These are phyloP conservation scores for Dionaea muscipula DNA, from an alignment of 179 eudicot species.

Conservation along the genomic window DNA sequence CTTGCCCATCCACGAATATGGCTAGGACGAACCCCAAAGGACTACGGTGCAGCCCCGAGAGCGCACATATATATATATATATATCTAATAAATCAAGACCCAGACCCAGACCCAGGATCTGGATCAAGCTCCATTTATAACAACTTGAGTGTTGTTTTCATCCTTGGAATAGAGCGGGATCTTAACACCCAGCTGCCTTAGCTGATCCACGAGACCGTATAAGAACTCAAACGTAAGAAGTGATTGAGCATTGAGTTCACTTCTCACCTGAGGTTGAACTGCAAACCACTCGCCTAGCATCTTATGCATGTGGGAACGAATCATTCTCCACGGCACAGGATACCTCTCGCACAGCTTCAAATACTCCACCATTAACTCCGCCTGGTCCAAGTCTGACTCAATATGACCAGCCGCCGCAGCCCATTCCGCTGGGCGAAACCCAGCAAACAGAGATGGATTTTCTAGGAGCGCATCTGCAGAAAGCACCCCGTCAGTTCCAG, in stretches of 20 bases:
- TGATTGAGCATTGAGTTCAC: conserved; percentile 59
- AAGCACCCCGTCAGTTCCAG: conserved; percentile 80
- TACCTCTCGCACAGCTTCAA: conserved; percentile 67
- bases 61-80: no score
- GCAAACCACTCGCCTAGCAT: conserved; percentile 95
- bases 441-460: conserved; percentile 90
- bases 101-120: no score
- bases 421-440: conserved; percentile 73
- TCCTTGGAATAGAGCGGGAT: conserved; percentile 51
- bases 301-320: conserved; percentile 84
- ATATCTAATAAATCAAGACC: no score
- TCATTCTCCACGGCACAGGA: conserved; percentile 97
- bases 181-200: conserved; percentile 49
- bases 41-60: no score
- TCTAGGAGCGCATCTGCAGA: conserved; percentile 93
- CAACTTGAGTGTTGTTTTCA: not conserved
- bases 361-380: conserved; percentile 61
- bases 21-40: no score
- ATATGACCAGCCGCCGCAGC: conserved; percentile 22
- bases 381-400: conserved; percentile 58
- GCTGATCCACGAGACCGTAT: conserved; percentile 51
- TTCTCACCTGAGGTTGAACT: conserved; percentile 64
- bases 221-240: conserved; percentile 66
- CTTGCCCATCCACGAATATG: no score
- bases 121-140: conserved; percentile 19